phyloP scores from a whole-genome alignment of 1,284 basidiomycete genomes.

The Fistulinella cinereoalba region DNA sequence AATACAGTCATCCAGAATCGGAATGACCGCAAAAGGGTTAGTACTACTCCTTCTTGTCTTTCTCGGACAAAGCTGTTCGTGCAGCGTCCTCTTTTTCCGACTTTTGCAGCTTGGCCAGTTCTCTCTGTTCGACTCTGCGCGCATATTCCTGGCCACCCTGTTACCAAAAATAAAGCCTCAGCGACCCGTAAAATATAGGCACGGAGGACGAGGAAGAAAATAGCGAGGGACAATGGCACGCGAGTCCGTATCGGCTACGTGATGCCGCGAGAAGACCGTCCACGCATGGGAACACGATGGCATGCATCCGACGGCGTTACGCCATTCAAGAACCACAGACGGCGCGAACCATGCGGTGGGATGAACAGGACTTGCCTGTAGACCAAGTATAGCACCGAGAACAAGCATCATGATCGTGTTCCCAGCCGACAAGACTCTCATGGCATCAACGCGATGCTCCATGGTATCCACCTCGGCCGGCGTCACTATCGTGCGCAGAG shows the following conservation, averaged over 20 bases:
- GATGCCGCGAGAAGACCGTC: constrained; percentile 8
- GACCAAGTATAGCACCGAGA: constrained; percentile 58
- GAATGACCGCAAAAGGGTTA: constrained; percentile 3
- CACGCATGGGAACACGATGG: constrained; percentile 10
- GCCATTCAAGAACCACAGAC: constrained; percentile 2
- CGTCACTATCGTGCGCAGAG: constrained; percentile 67
- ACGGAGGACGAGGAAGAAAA: constrained; percentile 8
- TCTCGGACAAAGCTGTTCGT: constrained; percentile 37
- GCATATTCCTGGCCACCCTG: constrained; percentile 89
- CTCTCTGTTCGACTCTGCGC: constrained; percentile 59
- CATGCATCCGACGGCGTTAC: not conserved
- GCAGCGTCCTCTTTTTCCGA: constrained; percentile 19
- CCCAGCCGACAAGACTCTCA: constrained; percentile 77
- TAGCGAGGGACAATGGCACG: constrained; percentile 1
- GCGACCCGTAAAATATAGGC: constrained; percentile 15
- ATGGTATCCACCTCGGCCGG: constrained; percentile 57
- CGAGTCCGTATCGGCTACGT: constrained; percentile 14
- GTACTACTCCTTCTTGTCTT: constrained; percentile 38
- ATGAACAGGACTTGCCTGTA: constrained; percentile 57
- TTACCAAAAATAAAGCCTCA: constrained; percentile 26
- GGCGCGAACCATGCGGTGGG: not conserved
- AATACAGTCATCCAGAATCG: constrained; percentile 6
- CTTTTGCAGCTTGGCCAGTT: constrained; percentile 48
- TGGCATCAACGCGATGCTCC: constrained; percentile 69
- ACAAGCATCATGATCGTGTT: constrained; percentile 78